Percentiles rank a stretch among this genome's conserved stretches.
phyloP scores from a whole-genome alignment of 768 basidiomycete species.

The Leccinellum albellum region DNA sequence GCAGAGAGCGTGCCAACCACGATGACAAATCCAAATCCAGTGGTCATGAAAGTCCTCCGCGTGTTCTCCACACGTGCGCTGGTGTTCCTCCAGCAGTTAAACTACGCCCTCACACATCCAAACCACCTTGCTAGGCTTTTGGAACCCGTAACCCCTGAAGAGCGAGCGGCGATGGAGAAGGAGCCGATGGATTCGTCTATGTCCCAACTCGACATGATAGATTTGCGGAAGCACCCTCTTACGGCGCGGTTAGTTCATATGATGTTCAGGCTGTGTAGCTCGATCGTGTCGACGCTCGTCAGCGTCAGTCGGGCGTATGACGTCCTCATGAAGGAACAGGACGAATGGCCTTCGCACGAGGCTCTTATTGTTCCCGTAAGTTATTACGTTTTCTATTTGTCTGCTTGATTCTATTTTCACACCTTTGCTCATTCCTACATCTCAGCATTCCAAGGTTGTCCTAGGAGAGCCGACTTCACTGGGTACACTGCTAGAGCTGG shows the following conservation, averaged over 20 bases:
- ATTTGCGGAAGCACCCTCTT: conserved; percentile 68
- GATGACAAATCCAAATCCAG: conserved; percentile 32
- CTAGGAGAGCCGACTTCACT: conserved; percentile 78
- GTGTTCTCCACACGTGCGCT: conserved; percentile 68
- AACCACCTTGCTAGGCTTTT: conserved; percentile 80
- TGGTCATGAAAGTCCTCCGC: conserved; percentile 59
- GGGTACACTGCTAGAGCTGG: conserved; percentile 84
- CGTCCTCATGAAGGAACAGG: conserved; percentile 58
- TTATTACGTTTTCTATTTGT: conserved; percentile 5
- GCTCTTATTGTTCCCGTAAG: conserved; percentile 72
- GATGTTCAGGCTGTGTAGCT: conserved; percentile 66
- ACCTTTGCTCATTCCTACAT: background rate
- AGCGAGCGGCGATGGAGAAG: conserved; percentile 65
- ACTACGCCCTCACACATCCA: conserved; percentile 88
- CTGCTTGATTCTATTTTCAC: background rate
- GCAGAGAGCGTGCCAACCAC: conserved; percentile 42
- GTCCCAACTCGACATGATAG: conserved; percentile 44
- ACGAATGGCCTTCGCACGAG: conserved; percentile 70
- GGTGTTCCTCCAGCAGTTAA: conserved; percentile 78
- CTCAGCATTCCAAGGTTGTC: conserved; percentile 81
- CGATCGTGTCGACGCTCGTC: conserved; percentile 66
- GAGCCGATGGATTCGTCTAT: conserved; percentile 39
- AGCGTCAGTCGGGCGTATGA: conserved; percentile 66
- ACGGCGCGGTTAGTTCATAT: conserved; percentile 68
- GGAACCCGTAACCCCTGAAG: conserved; percentile 76